Evolutionary conservation across 345 rosid genomes (phyloP).

Genomic region (Brassica incana): DNA sequence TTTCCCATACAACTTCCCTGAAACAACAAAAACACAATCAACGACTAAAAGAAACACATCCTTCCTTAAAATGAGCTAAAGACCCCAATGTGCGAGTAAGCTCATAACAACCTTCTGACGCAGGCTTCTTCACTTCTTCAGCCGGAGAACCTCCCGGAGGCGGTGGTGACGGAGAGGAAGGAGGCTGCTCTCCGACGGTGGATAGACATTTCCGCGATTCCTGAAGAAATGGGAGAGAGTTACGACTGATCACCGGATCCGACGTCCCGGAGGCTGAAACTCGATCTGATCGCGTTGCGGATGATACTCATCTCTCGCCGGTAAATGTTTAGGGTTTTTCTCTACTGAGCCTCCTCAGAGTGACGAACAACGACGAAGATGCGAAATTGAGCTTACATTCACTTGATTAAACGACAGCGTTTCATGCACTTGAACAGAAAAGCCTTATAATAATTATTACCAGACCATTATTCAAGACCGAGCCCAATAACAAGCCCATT

Average conservation of each 20-base stretch:
- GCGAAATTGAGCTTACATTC: background rate
- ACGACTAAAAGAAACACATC: background rate
- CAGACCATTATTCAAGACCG: background rate
- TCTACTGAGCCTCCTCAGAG: background rate
- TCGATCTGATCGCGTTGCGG: slow-evolving; percentile 41
- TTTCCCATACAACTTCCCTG: slow-evolving; percentile 53
- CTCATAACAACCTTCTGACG: slow-evolving; percentile 26
- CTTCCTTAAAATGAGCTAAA: background rate
- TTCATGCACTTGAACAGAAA: background rate
- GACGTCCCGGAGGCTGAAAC: slow-evolving; percentile 24
- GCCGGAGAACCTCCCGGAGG: slow-evolving; percentile 39
- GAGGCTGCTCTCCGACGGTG: slow-evolving; percentile 51
- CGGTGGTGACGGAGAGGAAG: slow-evolving; percentile 39
- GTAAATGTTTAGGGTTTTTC: slow-evolving; percentile 35
- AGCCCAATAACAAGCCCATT: background rate
- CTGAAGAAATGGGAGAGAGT: slow-evolving; percentile 35
- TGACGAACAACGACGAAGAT: slow-evolving; percentile 16
- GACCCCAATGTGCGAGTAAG: too few relatives aligned
- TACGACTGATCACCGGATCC: slow-evolving; percentile 10
- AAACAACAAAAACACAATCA: slow-evolving; percentile 6
- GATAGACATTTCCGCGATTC: slow-evolving; percentile 48
- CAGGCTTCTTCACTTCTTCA: slow-evolving; percentile 33
- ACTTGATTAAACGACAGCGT: background rate
- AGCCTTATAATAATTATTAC: background rate
- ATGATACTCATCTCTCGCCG: slow-evolving; percentile 47